Conservation (phyloP, 169 alveolate genomes). For the Plasmodium knowlesi region DNA sequence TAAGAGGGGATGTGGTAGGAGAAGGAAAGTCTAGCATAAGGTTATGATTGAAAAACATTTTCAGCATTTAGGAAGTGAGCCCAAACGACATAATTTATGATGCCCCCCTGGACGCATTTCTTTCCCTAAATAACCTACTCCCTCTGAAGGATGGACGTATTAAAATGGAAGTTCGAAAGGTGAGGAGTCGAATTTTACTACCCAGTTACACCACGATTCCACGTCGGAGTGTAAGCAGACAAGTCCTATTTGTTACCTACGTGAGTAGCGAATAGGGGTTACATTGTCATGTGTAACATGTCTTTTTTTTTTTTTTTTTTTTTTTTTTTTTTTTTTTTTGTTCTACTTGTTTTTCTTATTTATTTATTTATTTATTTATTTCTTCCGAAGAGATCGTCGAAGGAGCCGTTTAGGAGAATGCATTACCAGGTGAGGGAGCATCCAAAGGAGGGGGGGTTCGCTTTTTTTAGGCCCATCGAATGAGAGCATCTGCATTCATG, state of each 20-base stretch:
- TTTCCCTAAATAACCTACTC: not conserved
- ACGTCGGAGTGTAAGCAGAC: not conserved
- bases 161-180: not conserved
- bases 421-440: slow-evolving; percentile 26
- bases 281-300: not conserved
- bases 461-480: not conserved
- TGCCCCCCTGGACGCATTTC: not conserved
- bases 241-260: not conserved
- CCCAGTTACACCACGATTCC: not conserved
- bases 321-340: not conserved
- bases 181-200: not conserved
- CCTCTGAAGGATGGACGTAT: not conserved
- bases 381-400: slow-evolving; percentile 64
- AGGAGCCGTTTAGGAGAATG: slow-evolving; percentile 53
- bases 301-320: not conserved
- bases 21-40: not conserved
- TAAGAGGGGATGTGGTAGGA: not conserved
- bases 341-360: not conserved
- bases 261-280: not conserved
- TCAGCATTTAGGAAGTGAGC: not conserved
- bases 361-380: no score
- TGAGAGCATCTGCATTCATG: not conserved
- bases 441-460: not conserved
- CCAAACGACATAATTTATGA: not conserved
- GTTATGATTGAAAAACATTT: not conserved